Conservation (phyloP, 805 yeast species). For the Phaffomyces opuntiae region DNA sequence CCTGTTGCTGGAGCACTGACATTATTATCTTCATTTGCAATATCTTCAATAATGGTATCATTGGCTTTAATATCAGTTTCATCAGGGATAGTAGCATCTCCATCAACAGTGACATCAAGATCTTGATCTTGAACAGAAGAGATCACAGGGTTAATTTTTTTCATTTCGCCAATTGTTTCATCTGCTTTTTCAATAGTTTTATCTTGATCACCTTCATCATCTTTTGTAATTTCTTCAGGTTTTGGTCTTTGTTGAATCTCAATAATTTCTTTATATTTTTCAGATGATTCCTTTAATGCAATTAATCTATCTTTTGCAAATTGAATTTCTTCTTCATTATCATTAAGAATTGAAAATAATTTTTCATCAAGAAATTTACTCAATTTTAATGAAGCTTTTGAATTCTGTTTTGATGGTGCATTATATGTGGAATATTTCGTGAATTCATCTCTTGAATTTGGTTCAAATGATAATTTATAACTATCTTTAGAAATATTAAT, state of each 20-base stretch:
- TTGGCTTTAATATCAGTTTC: constrained; percentile 36
- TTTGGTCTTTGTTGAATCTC: constrained; percentile 5
- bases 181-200: constrained; percentile 18
- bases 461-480: constrained; percentile 75
- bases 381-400: constrained; percentile 27
- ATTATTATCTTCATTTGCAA: constrained; percentile 5
- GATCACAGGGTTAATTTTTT: constrained; percentile 18
- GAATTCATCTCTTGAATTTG: constrained; percentile 72
- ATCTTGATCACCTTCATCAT: constrained; percentile 7
- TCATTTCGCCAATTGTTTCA: constrained; percentile 11
- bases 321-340: constrained; percentile 27
- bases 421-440: constrained; percentile 50
- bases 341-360: constrained; percentile 12
- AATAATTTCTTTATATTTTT: constrained; percentile 13
- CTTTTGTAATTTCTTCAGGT: constrained; percentile 9
- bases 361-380: constrained; percentile 34
- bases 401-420: constrained; percentile 26
- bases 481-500: constrained; percentile 75
- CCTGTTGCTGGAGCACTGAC: constrained; percentile 7
- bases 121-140: constrained; percentile 22
- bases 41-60: constrained; percentile 32
- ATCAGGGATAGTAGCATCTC: constrained; percentile 43
- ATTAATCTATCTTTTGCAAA: constrained; percentile 19
- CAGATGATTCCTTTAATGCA: constrained; percentile 15
- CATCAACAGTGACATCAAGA: constrained; percentile 32